Evolutionary conservation across 2,329 filamentous ascomycete species (phyloP).

Genomic region (Claviceps spartinae): DNA sequence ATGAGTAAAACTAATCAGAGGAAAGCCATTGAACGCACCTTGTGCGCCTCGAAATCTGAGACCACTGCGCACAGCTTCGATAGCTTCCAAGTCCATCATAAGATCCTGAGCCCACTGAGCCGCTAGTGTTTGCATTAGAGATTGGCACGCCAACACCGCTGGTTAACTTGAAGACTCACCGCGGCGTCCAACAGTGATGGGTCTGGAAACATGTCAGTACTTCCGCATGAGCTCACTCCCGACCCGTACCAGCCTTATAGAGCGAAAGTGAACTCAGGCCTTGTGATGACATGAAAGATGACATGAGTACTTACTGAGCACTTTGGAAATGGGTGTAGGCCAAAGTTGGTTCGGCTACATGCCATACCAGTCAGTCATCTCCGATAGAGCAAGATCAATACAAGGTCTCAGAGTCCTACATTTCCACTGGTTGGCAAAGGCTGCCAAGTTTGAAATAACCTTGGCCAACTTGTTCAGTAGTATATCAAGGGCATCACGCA

Average conservation of each 20-base stretch:
- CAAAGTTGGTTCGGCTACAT: constrained; percentile 44
- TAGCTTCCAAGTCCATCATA: constrained; percentile 55
- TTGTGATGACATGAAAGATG: neutral
- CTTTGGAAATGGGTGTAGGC: constrained; percentile 65
- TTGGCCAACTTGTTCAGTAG: constrained; percentile 65
- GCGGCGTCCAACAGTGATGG: constrained; percentile 10
- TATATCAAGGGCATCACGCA: constrained; percentile 50
- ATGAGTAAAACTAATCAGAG: neutral
- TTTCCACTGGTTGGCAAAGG: constrained; percentile 63
- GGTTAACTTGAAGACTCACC: constrained; percentile 4
- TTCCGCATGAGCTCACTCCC: neutral
- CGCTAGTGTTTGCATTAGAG: constrained; percentile 6
- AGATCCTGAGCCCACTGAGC: constrained; percentile 57
- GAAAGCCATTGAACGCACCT: constrained; percentile 9
- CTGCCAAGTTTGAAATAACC: constrained; percentile 58
- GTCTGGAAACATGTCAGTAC: constrained; percentile 5
- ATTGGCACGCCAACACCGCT: constrained; percentile 13
- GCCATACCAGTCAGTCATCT: neutral
- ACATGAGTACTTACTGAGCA: constrained; percentile 25
- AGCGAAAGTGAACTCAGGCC: neutral
- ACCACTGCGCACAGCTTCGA: constrained; percentile 54
- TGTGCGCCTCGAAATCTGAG: constrained; percentile 62
- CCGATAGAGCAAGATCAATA: neutral
- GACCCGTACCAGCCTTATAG: neutral
- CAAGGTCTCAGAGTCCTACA: constrained; percentile 17